These are phyloP conservation scores for Hypoxylon sp. DNA, from an alignment of 2,329 filamentous ascomycete genomes.

Conservation along the genomic window DNA sequence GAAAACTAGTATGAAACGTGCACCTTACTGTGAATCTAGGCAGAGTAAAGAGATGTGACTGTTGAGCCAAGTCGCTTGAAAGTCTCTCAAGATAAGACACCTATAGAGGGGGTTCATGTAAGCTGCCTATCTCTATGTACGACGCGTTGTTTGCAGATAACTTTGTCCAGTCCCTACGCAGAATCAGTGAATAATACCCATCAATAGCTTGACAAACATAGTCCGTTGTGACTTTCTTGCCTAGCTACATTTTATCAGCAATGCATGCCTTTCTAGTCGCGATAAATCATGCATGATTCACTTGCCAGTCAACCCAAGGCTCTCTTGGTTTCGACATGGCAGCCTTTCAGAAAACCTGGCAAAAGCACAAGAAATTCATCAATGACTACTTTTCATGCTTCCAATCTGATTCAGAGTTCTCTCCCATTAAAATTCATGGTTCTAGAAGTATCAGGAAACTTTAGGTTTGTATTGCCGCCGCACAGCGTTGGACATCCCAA, in stretches of 20 bases:
- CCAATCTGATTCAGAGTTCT: not conserved
- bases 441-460: not conserved
- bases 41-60: conserved; percentile 1
- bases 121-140: conserved; percentile 4
- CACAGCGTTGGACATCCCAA: conserved; percentile 4
- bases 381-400: conserved; percentile 2
- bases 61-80: not conserved
- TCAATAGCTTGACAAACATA: conserved; percentile 14
- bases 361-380: not conserved
- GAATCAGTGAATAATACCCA: not conserved
- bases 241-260: conserved; percentile 4
- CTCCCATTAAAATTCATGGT: not conserved
- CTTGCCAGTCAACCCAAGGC: not conserved
- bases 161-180: not conserved
- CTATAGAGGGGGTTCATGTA: conserved; percentile 5
- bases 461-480: not conserved
- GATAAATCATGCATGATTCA: not conserved
- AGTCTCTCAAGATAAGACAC: conserved; percentile 9
- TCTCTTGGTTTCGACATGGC: not conserved
- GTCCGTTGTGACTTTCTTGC: not conserved
- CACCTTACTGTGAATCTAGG: conserved; percentile 4
- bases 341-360: not conserved
- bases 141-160: conserved; percentile 14
- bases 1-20: conserved; percentile 8
- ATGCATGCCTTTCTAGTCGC: not conserved